These are phyloP conservation scores for Cyberlindnera maclurae DNA, from an alignment of 805 yeast species.

Conservation along the genomic window DNA sequence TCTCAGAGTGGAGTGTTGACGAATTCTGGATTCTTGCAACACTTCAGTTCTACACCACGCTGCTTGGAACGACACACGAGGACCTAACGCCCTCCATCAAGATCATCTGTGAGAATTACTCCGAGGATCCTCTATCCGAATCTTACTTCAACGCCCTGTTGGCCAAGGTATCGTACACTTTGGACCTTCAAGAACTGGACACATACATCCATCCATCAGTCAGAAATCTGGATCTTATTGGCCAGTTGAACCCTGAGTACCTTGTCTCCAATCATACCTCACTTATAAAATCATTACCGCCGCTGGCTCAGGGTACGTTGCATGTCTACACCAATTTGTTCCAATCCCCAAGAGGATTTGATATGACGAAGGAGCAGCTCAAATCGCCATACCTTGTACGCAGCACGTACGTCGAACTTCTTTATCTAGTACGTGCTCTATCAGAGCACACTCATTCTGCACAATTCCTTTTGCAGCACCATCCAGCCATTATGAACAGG, in stretches of 20 bases:
- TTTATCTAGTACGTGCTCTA: slow-evolving; percentile 11
- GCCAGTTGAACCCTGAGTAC: slow-evolving; percentile 14
- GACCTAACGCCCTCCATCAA: slow-evolving; percentile 9
- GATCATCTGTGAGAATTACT: slow-evolving; percentile 10
- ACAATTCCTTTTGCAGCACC: slow-evolving; percentile 8
- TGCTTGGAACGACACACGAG: slow-evolving; percentile 2
- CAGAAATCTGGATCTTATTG: slow-evolving; percentile 7
- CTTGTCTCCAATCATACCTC: slow-evolving; percentile 8
- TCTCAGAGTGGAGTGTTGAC: slow-evolving; percentile 6
- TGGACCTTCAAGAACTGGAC: slow-evolving; percentile 10
- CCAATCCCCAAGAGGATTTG: slow-evolving; percentile 5
- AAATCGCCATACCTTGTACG: slow-evolving; percentile 2
- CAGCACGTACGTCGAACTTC: slow-evolving; percentile 16
- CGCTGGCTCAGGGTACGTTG: slow-evolving; percentile 8
- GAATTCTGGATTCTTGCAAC: slow-evolving; percentile 14
- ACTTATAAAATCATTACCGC: slow-evolving; percentile 6
- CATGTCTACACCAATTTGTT: slow-evolving; percentile 14
- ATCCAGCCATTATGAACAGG: slow-evolving; percentile 20
- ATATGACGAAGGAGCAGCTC: slow-evolving; percentile 6
- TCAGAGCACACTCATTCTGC: slow-evolving; percentile 9
- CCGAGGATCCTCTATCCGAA: slow-evolving; percentile 10
- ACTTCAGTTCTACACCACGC: slow-evolving; percentile 14
- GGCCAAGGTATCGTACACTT: slow-evolving; percentile 12
- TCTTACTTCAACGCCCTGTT: slow-evolving; percentile 11
- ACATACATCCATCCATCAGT: slow-evolving; percentile 4